Evolutionary conservation across 306 rosid genomes (phyloP), one percentile per base, ranked within the genome.

Genomic region (Urtica urens): DNA sequence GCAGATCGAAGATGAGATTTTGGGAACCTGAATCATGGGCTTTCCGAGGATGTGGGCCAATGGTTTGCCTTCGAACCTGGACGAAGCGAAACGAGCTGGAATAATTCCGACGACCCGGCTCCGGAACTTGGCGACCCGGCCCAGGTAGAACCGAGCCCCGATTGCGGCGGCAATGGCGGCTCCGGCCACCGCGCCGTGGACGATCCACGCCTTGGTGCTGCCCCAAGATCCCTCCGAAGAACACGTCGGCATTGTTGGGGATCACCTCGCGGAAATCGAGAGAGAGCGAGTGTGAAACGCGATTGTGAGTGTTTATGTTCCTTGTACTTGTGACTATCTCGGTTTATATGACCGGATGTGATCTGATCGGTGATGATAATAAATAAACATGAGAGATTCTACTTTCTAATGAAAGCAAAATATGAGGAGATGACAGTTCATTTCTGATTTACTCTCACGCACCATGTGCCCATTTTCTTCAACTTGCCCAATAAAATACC

Each of bases 41-140:
- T 84, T 90, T 28, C 97, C 97, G 39, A 90, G 97, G 63, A 90
- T 90, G 22, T 68, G 72, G 64, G 73, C 79, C 9, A 90, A 82
- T 65, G 97, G 95, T 68, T 90, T 90, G 59, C 97, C 97, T 50
- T 53, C 23, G 26, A 90, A 84, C 3, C 97, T 74, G 0, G 97
- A 74, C 0, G 97, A 90, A 46, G 94, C 97, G 48, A 66, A 84
- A 21, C 97, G 87, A 46, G 97, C 95, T 27, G 97, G 97, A 60
- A 90, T 90, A 38, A 90, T 79, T 2, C 94, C 97, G 7, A 90
- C 68, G 12, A 84, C 97, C 60, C 95, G 83, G 59, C 62, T 84
- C 63, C 97, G 92, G 50, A 84, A 81, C 65, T 67, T 90, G 65
- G 17, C 38, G 51, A 61, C 59, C 22, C 69, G 75, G 59, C 64